These are phyloP conservation scores for Globisporangium ultimum DNA, from an alignment of 352 stramenopile genomes.

Conservation along the genomic window DNA sequence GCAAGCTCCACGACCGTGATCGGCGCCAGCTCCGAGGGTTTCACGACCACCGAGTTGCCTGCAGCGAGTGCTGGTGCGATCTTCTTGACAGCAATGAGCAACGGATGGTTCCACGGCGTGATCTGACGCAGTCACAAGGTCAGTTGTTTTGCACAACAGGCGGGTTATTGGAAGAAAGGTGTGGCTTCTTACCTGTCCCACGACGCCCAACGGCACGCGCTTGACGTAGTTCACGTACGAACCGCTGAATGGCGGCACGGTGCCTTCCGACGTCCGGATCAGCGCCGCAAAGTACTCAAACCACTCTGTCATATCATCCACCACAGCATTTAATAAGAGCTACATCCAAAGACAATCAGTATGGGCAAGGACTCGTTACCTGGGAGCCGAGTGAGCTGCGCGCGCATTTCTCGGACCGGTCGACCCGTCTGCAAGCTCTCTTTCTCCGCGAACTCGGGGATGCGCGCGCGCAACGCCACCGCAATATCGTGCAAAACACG, in stretches of 20 bases:
- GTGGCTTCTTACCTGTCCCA: constrained; percentile 31
- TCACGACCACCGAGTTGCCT: constrained; percentile 83
- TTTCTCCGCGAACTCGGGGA: constrained; percentile 47
- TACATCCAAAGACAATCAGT: not conserved
- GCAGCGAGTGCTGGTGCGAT: constrained; percentile 57
- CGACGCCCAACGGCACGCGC: constrained; percentile 57
- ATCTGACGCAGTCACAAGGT: constrained; percentile 26
- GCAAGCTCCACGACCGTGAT: constrained; percentile 47
- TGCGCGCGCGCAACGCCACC: constrained; percentile 27
- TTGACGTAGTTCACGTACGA: constrained; percentile 56
- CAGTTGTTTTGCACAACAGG: too few species aligned
- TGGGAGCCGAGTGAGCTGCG: constrained; percentile 39
- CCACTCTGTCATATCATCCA: constrained; percentile 42
- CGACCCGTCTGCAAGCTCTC: constrained; percentile 61
- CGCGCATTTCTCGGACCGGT: constrained; percentile 58
- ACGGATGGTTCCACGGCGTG: constrained; percentile 80
- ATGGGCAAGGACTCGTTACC: constrained; percentile 10
- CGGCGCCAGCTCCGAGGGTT: constrained; percentile 81
- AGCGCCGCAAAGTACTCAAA: constrained; percentile 82
- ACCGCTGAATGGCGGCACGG: constrained; percentile 55
- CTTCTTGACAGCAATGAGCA: constrained; percentile 81
- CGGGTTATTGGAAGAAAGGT: not conserved
- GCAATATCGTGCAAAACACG: constrained; percentile 41
- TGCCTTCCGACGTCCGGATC: constrained; percentile 62
- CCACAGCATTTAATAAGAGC: not conserved